Evolutionary conservation across 768 basidiomycete genomes (phyloP).

Genomic region (Tephrocybe sp.): DNA sequence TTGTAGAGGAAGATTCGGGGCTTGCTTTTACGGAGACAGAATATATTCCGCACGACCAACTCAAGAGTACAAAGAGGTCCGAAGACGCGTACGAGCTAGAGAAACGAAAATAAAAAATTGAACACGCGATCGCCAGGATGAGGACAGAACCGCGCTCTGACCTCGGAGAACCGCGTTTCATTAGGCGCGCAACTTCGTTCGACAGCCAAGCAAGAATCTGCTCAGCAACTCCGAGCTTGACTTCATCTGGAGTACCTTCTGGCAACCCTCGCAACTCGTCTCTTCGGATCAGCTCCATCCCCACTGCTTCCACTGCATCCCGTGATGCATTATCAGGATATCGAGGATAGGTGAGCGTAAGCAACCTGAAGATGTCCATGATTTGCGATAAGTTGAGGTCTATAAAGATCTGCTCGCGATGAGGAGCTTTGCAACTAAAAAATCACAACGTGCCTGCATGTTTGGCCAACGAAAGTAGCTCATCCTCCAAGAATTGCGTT

Average conservation of each 20-base stretch:
- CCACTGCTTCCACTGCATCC: constrained; percentile 67
- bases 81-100: constrained; percentile 53
- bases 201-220: constrained; percentile 76
- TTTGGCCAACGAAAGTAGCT: constrained; percentile 52
- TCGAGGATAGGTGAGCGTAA: constrained; percentile 75
- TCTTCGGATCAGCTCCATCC: constrained; percentile 57
- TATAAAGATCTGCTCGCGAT: constrained; percentile 21
- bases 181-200: constrained; percentile 58
- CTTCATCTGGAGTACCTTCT: constrained; percentile 36
- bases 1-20: constrained; percentile 41
- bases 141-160: constrained; percentile 30
- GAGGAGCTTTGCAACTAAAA: constrained; percentile 6
- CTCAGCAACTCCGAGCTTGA: constrained; percentile 59
- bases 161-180: constrained; percentile 54
- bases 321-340: constrained; percentile 73
- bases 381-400: constrained; percentile 59
- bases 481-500: constrained; percentile 59
- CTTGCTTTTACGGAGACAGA: constrained; percentile 43
- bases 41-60: constrained; percentile 69
- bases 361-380: constrained; percentile 67
- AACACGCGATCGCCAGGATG: neutral
- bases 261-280: constrained; percentile 52
- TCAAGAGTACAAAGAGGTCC: constrained; percentile 66
- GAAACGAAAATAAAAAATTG: constrained; percentile 2
- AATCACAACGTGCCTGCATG: constrained; percentile 47